These are phyloP conservation scores for Hyphodiscus sp. DNA, from an alignment of 2,329 filamentous ascomycete genomes.

Conservation along the genomic window DNA sequence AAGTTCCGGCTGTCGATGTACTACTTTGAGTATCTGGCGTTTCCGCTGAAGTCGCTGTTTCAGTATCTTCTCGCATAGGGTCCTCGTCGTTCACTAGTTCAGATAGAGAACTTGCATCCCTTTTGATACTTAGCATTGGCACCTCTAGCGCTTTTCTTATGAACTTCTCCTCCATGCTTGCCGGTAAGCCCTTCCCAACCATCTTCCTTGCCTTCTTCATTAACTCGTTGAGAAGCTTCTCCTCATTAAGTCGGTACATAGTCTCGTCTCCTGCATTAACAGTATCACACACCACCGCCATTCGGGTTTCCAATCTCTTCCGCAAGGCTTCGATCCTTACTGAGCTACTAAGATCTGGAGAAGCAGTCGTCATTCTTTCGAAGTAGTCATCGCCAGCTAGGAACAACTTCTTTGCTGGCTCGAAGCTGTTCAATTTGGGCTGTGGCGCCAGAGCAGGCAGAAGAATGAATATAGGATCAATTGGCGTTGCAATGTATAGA, in stretches of 20 bases:
- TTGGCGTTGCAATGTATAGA: conserved; percentile 74
- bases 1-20: conserved; percentile 28
- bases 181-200: conserved; percentile 58
- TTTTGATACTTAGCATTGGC: conserved; percentile 64
- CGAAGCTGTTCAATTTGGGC: conserved; percentile 35
- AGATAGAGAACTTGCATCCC: conserved; percentile 40
- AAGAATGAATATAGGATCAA: conserved; percentile 80
- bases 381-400: conserved; percentile 66
- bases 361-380: conserved; percentile 50
- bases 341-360: conserved; percentile 53
- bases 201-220: conserved; percentile 67
- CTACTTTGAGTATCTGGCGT: conserved; percentile 30
- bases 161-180: conserved; percentile 80
- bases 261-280: conserved; percentile 77
- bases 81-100: conserved; percentile 26
- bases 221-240: conserved; percentile 61
- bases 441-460: conserved; percentile 60
- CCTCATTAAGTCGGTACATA: conserved; percentile 74
- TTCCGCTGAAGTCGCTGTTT: conserved; percentile 26
- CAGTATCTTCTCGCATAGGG: conserved; percentile 17
- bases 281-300: conserved; percentile 69
- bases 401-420: conserved; percentile 54
- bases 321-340: conserved; percentile 41
- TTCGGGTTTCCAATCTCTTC: conserved; percentile 53
- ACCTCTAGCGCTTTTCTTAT: conserved; percentile 69